phyloP scores from a whole-genome alignment of 441 rosid species.

The Erodium moschatum region DNA sequence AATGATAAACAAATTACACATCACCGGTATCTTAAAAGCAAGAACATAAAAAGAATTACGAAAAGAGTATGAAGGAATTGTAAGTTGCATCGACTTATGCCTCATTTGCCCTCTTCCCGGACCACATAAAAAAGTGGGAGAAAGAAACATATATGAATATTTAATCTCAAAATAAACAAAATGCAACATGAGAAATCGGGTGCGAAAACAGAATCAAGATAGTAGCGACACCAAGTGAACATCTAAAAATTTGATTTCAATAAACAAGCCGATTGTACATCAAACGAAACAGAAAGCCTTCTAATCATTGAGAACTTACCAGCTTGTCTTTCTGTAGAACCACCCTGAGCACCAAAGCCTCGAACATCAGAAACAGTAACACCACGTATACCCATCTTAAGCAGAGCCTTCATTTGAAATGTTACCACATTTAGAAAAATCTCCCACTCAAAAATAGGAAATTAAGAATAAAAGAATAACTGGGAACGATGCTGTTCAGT shows the following conservation, averaged over 20 bases:
- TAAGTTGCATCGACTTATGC: not conserved
- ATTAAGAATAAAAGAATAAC: not conserved
- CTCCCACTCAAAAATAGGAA: not conserved
- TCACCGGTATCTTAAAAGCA: not conserved
- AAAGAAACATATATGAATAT: not conserved
- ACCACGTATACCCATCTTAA: conserved; percentile 76
- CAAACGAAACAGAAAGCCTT: not conserved
- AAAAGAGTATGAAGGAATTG: not conserved
- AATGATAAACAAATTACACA: conserved; percentile 14
- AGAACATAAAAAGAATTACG: not conserved
- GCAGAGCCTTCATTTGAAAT: conserved; percentile 40
- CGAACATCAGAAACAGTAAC: conserved; percentile 87
- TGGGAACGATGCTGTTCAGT: not conserved
- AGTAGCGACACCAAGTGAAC: not conserved
- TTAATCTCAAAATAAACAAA: too few species aligned
- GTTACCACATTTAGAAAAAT: conserved; percentile 11
- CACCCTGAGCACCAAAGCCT: conserved; percentile 88
- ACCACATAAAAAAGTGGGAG: not conserved
- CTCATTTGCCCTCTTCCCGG: not conserved
- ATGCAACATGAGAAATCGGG: not conserved
- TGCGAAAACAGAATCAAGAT: not conserved
- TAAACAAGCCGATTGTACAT: not conserved
- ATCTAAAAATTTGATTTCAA: not conserved
- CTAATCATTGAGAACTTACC: conserved; percentile 38
- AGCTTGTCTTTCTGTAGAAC: conserved; percentile 77